phyloP scores from a whole-genome alignment of 2,329 filamentous ascomycete genomes.

The Nemania diffusa region DNA sequence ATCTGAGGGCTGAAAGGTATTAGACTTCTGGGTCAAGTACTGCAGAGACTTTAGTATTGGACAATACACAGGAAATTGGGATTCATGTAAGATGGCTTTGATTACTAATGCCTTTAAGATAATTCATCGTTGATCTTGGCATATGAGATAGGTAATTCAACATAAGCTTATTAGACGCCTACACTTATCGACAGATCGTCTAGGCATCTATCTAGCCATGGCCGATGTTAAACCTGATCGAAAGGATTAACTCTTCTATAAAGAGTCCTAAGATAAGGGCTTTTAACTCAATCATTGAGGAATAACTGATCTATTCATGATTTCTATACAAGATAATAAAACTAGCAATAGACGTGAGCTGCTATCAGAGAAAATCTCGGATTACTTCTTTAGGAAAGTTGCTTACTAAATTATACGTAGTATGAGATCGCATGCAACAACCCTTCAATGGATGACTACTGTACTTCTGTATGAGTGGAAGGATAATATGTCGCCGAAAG shows the following conservation, averaged over 20 bases:
- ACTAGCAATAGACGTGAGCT: neutral
- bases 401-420: neutral
- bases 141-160: neutral
- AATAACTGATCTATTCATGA: too few species aligned
- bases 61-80: constrained; percentile 8
- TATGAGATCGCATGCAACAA: neutral
- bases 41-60: neutral
- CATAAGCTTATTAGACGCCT: neutral
- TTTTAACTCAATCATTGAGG: too few species aligned
- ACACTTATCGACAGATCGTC: neutral
- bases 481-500: neutral
- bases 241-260: neutral
- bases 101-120: neutral
- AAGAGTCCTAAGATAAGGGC: neutral
- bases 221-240: neutral
- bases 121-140: neutral
- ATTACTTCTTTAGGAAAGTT: neutral
- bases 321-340: neutral
- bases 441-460: neutral
- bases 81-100: neutral
- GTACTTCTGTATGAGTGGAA: too few species aligned
- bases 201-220: neutral
- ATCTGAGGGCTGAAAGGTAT: neutral
- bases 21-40: neutral
- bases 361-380: neutral